phyloP scores from a whole-genome alignment of 1,284 basidiomycete genomes.

The Calocybe gambosa region DNA sequence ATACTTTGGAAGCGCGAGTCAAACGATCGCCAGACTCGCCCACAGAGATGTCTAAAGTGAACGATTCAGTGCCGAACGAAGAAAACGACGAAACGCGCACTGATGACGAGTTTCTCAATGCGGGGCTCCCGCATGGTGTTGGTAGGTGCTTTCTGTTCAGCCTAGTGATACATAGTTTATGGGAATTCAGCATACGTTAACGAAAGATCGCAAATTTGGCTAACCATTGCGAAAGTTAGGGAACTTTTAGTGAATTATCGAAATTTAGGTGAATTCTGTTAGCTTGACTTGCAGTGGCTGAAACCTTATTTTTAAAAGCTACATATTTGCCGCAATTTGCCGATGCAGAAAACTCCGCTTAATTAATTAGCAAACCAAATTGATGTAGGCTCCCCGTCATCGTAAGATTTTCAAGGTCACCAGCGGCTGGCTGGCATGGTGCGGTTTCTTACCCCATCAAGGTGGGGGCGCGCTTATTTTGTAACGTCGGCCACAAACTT shows the following conservation, averaged over 20 bases:
- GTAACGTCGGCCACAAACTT: conserved; percentile 17
- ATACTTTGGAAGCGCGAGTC: conserved; percentile 98
- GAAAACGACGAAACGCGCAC: conserved; percentile 46
- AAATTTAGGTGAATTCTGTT: too few relatives aligned
- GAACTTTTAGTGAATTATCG: conserved; percentile 29
- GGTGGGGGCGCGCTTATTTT: background rate
- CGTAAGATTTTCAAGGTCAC: too few relatives aligned
- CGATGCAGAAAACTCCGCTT: conserved; percentile 11
- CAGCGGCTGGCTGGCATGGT: too few relatives aligned
- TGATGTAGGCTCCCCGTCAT: too few relatives aligned
- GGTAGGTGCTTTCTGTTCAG: conserved; percentile 84
- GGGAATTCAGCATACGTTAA: conserved; percentile 6
- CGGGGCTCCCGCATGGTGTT: conserved; percentile 95
- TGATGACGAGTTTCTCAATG: conserved; percentile 99
- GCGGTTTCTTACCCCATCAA: too few relatives aligned
- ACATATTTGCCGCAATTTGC: conserved; percentile 24
- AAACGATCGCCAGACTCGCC: conserved; percentile 99
- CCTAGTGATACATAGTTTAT: conserved; percentile 38
- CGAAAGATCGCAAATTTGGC: conserved; percentile 15
- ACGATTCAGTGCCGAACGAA: background rate
- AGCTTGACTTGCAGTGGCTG: too few relatives aligned
- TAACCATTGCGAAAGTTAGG: conserved; percentile 32
- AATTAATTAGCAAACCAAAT: conserved; percentile 2
- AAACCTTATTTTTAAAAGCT: conserved; percentile 39
- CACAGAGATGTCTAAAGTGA: conserved; percentile 90